Conservation (phyloP, 768 basidiomycete genomes). For the Postia placenta region DNA sequence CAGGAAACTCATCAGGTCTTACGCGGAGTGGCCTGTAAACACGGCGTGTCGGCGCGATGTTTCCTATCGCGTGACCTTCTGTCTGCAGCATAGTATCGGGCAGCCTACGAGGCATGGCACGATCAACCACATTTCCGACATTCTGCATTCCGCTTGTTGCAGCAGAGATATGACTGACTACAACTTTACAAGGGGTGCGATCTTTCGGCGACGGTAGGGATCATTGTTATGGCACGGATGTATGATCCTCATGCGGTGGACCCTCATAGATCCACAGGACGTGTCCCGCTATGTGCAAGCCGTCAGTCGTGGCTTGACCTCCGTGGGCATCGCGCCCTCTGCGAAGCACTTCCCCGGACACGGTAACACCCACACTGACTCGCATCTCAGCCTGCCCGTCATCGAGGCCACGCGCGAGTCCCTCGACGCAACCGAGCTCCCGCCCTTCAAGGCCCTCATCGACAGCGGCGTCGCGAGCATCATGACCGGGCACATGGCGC, state of each 20-base stretch:
- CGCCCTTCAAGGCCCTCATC: constrained; percentile 50
- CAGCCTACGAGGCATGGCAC: too few species aligned
- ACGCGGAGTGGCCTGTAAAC: too few species aligned
- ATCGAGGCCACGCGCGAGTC: constrained; percentile 44
- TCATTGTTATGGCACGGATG: background rate
- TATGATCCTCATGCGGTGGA: background rate
- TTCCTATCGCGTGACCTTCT: too few species aligned
- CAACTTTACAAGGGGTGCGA: constrained; percentile 68
- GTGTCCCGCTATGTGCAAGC: constrained; percentile 46
- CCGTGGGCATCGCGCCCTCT: constrained; percentile 48
- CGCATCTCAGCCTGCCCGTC: constrained; percentile 58
- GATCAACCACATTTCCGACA: too few species aligned
- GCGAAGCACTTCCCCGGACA: constrained; percentile 74
- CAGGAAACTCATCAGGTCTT: too few species aligned
- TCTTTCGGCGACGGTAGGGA: constrained; percentile 61
- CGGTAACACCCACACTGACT: constrained; percentile 68
- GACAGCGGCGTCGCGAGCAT: constrained; percentile 41
- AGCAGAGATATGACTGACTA: too few species aligned
- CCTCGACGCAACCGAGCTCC: constrained; percentile 43
- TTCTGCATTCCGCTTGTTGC: too few species aligned
- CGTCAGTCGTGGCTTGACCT: constrained; percentile 41
- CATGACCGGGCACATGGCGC: constrained; percentile 73
- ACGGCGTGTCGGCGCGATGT: too few species aligned
- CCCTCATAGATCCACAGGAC: constrained; percentile 40
- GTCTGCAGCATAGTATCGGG: too few species aligned